Conservation (phyloP, 192 early-diverging fungal genomes). For the Coemansia nantahalensis region DNA sequence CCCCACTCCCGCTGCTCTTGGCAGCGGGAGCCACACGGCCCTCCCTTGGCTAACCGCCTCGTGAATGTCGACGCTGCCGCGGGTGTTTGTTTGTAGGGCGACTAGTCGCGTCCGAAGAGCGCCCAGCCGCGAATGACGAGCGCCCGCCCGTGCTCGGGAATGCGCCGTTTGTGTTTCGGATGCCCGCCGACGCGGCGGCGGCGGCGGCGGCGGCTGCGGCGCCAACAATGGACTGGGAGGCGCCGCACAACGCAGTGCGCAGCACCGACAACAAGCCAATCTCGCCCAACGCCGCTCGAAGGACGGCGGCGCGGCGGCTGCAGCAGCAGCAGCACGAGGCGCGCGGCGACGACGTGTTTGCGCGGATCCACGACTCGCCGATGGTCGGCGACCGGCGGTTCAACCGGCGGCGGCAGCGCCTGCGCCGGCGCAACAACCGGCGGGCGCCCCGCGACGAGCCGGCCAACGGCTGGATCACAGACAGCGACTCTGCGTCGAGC, state of each 20-base stretch:
- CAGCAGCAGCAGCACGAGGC: constrained; percentile 4
- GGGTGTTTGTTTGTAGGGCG: no score
- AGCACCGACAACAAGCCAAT: constrained; percentile 20
- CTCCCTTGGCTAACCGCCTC: no score
- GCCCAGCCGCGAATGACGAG: no score
- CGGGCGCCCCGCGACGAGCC: no score
- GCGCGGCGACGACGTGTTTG: not conserved
- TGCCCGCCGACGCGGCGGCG: constrained; percentile 10
- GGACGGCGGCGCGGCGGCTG: constrained; percentile 6
- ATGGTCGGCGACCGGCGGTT: constrained; percentile 19
- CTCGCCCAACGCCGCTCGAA: constrained; percentile 34
- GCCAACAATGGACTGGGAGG: constrained; percentile 19
- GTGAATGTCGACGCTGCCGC: no score
- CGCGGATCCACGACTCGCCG: constrained; percentile 4
- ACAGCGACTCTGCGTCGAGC: constrained; percentile 2
- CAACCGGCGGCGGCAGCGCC: constrained; percentile 5
- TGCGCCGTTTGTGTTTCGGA: constrained; percentile 39
- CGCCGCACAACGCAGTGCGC: not conserved
- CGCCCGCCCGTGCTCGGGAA: constrained; percentile 7
- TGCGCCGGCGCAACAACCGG: not conserved
- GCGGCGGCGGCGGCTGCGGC: constrained; percentile 1
- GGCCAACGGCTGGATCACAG: constrained; percentile 23
- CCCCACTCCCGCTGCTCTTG: no score
- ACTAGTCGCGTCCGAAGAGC: no score
- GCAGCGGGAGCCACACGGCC: no score